A percentile compares a stretch with the other conserved stretches of the same genome.
Evolutionary conservation across 2,329 filamentous ascomycete species (phyloP).

Genomic region (Aspergillus puulaauensis): DNA sequence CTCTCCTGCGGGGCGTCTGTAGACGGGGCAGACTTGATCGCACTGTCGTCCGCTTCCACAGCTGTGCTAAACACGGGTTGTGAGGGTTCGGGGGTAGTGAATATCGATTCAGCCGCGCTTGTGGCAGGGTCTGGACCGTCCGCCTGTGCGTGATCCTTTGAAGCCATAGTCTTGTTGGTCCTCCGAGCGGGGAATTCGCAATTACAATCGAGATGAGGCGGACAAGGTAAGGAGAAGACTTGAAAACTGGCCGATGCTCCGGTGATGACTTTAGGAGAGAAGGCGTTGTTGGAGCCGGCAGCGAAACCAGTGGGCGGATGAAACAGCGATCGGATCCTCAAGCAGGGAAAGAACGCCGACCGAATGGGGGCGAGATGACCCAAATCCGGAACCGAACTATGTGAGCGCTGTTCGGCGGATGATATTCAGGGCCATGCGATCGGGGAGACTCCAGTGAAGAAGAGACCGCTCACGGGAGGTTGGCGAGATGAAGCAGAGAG

Average conservation of each 20-base stretch:
- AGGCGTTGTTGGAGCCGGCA: background rate
- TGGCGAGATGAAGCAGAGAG: background rate
- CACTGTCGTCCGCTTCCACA: conserved; percentile 12
- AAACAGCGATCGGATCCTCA: conserved; percentile 9
- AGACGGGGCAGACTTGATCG: conserved; percentile 13
- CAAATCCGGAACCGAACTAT: conserved; percentile 9
- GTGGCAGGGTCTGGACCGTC: conserved; percentile 16
- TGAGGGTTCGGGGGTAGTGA: conserved; percentile 20
- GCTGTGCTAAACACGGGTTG: conserved; percentile 16
- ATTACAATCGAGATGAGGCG: background rate
- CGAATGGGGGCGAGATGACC: conserved; percentile 4
- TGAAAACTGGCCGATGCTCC: background rate
- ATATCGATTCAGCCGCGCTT: conserved; percentile 18
- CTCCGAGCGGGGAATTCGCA: background rate
- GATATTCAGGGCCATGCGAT: conserved; percentile 17
- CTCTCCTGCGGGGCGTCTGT: conserved; percentile 12
- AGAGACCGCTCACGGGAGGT: background rate
- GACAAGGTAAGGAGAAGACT: background rate
- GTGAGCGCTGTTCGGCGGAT: conserved; percentile 4
- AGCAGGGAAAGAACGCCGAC: conserved; percentile 8
- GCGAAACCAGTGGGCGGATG: conserved; percentile 4
- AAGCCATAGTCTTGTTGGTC: conserved; percentile 15
- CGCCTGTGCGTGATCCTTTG: conserved; percentile 23
- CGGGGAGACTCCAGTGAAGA: conserved; percentile 3
- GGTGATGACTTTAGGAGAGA: background rate